Conservation (phyloP, 805 yeast genomes). For the Millerago galiae region DNA sequence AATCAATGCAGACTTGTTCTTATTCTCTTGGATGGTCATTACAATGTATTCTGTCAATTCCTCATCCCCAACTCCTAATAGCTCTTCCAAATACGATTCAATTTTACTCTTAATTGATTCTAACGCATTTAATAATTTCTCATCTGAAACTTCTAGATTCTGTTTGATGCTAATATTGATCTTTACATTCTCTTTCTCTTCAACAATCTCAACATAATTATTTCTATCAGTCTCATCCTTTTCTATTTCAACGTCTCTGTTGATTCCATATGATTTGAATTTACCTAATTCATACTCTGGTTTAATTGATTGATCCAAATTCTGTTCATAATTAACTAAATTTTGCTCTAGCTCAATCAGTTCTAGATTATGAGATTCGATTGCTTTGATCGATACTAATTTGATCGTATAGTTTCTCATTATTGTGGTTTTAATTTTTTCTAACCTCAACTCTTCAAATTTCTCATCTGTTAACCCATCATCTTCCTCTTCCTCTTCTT, state of each 20-base stretch:
- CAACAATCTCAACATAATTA: constrained; percentile 1
- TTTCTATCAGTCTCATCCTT: constrained; percentile 35
- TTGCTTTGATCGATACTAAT: constrained; percentile 9
- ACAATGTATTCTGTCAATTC: constrained; percentile 39
- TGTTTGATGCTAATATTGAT: constrained; percentile 4
- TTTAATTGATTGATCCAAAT: constrained; percentile 28
- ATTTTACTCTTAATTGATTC: constrained; percentile 30
- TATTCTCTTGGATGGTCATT: constrained; percentile 31
- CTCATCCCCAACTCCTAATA: constrained; percentile 47
- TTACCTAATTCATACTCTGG: constrained; percentile 12
- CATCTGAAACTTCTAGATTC: constrained; percentile 4
- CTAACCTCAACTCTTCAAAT: constrained; percentile 24
- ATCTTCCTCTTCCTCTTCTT: constrained; percentile 12
- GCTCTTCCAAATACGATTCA: constrained; percentile 41
- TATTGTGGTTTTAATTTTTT: constrained; percentile 17
- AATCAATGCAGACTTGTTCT: constrained; percentile 28
- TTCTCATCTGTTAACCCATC: constrained; percentile 29
- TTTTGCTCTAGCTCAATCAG: constrained; percentile 19
- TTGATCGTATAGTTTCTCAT: constrained; percentile 17
- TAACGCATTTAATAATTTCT: constrained; percentile 14
- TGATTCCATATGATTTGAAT: constrained; percentile 17
- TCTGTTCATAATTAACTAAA: constrained; percentile 30
- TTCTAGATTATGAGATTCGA: constrained; percentile 14
- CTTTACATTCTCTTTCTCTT: background rate
- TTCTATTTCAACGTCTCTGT: constrained; percentile 33